Evolutionary conservation across 306 rosid genomes (phyloP), one percentile per base, ranked within the genome.

Genomic region (Lagenaria siceraria): DNA sequence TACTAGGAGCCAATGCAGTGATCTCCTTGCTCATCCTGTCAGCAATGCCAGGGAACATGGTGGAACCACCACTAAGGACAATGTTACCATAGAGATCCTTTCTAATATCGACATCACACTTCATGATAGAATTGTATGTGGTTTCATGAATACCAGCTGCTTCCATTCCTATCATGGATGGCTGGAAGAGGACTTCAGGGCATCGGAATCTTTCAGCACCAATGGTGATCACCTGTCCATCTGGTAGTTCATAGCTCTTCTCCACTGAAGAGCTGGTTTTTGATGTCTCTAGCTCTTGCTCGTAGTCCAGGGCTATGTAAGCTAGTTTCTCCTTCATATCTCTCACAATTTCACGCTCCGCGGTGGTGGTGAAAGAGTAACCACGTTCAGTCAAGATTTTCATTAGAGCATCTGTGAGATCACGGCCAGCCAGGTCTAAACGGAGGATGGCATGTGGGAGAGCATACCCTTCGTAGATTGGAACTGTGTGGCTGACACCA

Each of bases 401-500:
- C 97, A 94, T 91, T 9, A 94, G 91, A 80, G 90, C 91, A 64
- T 94, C 97, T 5, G 98, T 94, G 38, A 94, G 98, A 81, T 94
- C 98, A 79, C 98, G 96, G 18, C 98, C 98, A 46, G 98, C 98
- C 62, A 94, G 90, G 77, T 94, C 97, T 88, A 94, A 81, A 83
- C 97, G 98, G 80, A 94, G 85, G 84, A 94, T 94, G 76, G 98
- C 97, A n/a, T 94, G 98, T 79, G 98, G 98, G 58, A 94, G 96
- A 36, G 98, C 95, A 78, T 94, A 92, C 3, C 98, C 98, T 88
- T 94, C 98, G 53, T 94, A 94, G 66, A 94, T 94, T 8, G 96
- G 98, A 86, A 94, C 98, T 60, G 97, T 94, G 89, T 94, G 98
- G 83, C 98, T 94, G 55, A 94, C 98, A 86, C 97, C 98, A 87